Evolutionary conservation across 305 asterid genomes (phyloP).

Genomic region (Lippia alba): DNA sequence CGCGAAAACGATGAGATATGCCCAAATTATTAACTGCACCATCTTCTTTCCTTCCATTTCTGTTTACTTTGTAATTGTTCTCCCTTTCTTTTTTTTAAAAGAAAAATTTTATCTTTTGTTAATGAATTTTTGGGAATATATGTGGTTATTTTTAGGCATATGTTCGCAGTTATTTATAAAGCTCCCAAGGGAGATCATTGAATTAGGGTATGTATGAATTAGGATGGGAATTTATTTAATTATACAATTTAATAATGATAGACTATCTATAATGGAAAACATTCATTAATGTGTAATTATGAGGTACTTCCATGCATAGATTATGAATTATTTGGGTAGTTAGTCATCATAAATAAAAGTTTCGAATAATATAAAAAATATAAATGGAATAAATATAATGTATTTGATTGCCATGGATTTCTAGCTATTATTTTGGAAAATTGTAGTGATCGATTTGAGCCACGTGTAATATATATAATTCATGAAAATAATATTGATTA

Average conservation of each 20-base stretch:
- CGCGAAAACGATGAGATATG: not conserved
- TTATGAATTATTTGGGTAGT: not conserved
- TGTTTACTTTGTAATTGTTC: not conserved
- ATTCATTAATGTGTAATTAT: not conserved
- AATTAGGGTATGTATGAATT: not conserved
- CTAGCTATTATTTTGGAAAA: no score
- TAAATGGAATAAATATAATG: no score
- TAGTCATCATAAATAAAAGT: no score
- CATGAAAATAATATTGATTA: no score
- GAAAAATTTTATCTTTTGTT: no score
- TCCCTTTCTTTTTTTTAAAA: not conserved
- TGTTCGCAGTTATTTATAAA: not conserved
- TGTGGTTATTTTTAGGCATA: not conserved
- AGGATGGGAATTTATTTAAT: not conserved
- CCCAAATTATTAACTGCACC: not conserved
- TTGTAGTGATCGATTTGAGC: no score
- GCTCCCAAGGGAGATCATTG: not conserved
- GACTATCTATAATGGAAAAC: no score
- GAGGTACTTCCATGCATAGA: not conserved
- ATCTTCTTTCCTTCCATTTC: conserved; percentile 19
- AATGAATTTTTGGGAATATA: not conserved
- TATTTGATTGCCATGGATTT: no score
- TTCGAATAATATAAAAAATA: no score
- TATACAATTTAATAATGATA: not conserved
- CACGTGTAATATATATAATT: no score